Evolutionary conservation across 257 asterid species (phyloP), one percentile per base, ranked within the genome.

Genomic region (Linderniella brevidens): DNA sequence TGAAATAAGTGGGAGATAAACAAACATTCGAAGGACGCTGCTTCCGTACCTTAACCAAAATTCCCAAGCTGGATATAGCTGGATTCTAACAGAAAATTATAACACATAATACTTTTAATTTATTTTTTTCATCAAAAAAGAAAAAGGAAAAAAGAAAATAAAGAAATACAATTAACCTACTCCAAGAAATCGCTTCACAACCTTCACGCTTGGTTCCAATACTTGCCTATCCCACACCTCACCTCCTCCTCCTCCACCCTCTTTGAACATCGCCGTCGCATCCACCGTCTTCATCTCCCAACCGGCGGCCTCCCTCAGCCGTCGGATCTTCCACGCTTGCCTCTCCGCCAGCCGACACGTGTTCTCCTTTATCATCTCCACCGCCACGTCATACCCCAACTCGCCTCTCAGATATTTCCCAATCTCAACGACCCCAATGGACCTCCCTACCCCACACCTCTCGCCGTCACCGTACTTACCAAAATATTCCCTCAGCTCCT

Each of bases 341-440:
- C 63, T 64, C 68, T 64, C 64, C 4, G 86, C 92, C 8, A 79
- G 67, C 58, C 29, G 56, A 54, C 82, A 52, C 54, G 92, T 79
- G 70, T 76, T 76, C 11, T 61, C 68, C 77, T 79, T 76, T 41
- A 79, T 64, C 11, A 63, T 66, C 64, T 45, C 56, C 45, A 68
- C 82, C 5, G 79, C 79, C 11, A 59, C 76, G 46, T 60, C 71
- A 43, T 69, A 79, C 56, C 10, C 47, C 25, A 9, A 15, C 12
- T 41, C 41, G 1, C 11, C 39, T 8, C 18, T 19, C 13, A 80
- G 77, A 50, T 76, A 76, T 5, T 38, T 50, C 58, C 67, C 74
- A 51, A 88, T 74, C 65, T 88, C 97, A 1, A 95, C 90, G 18
- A 88, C 93, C 0, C 96, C 96, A 13, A 90, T 90, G 37, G 96